phyloP scores from a whole-genome alignment of 495 filamentous ascomycete species.

The Penicillium verhagenii region DNA sequence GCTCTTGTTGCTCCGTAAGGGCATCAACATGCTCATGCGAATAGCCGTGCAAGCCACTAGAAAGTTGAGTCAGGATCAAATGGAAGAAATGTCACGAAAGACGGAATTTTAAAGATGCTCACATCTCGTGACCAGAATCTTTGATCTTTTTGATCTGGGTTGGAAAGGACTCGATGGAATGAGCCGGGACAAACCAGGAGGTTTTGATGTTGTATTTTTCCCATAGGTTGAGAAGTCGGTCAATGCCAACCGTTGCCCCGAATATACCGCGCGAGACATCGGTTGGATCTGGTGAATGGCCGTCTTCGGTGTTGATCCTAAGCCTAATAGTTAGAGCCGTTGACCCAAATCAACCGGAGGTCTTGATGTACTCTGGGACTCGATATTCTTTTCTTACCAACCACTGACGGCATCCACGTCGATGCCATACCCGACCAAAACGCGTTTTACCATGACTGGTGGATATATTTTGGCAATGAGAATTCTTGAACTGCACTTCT shows the following conservation, averaged over 20 bases:
- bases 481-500: too few relatives aligned
- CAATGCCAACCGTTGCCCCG: conserved; percentile 40
- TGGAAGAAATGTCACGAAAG: neutral
- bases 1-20: conserved; percentile 31
- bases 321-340: neutral
- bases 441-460: conserved; percentile 2
- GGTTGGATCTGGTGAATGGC: neutral
- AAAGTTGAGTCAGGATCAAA: neutral
- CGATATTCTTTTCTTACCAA: too few relatives aligned
- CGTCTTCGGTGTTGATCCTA: conserved; percentile 11
- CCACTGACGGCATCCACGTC: conserved; percentile 3
- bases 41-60: conserved; percentile 41
- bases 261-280: conserved; percentile 29
- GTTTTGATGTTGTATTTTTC: conserved; percentile 39
- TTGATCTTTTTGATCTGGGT: conserved; percentile 32
- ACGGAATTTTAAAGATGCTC: neutral
- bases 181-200: conserved; percentile 43
- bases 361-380: too few relatives aligned
- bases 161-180: conserved; percentile 40
- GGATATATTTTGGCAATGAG: too few relatives aligned
- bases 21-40: conserved; percentile 34
- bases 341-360: neutral
- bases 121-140: conserved; percentile 38
- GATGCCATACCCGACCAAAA: neutral
- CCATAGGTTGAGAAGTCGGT: conserved; percentile 38